Conservation (phyloP, 208 protist genomes). For the Crithidia fasciculata region DNA sequence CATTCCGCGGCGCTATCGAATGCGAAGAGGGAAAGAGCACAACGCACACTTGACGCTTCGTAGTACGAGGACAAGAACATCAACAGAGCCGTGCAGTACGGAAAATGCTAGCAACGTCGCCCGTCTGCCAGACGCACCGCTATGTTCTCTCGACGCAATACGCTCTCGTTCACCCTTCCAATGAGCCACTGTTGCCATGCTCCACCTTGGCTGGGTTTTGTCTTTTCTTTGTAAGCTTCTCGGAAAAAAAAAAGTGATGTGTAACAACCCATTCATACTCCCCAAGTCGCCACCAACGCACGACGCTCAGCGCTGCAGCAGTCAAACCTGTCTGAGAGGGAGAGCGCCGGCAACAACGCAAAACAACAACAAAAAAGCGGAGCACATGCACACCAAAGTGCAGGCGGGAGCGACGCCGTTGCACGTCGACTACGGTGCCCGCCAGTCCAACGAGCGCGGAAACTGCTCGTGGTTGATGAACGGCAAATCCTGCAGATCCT, state of each 20-base stretch:
- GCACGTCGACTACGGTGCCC: conserved; percentile 54
- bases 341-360: neutral
- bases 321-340: neutral
- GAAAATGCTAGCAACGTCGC: too few species aligned
- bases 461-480: conserved; percentile 93
- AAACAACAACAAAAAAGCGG: neutral
- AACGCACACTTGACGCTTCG: too few species aligned
- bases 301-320: neutral
- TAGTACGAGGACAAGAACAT: too few species aligned
- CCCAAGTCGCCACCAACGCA: neutral
- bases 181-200: neutral
- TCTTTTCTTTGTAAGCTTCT: too few species aligned
- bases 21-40: too few species aligned
- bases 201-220: neutral
- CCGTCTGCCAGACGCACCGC: too few species aligned
- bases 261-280: neutral
- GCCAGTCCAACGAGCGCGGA: conserved; percentile 86
- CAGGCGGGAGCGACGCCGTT: neutral
- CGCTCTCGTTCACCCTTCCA: neutral
- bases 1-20: too few species aligned
- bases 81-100: too few species aligned
- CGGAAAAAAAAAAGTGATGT: neutral
- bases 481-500: conserved; percentile 86
- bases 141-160: too few species aligned
- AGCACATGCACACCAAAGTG: neutral